Percentiles rank a stretch among this genome's conserved stretches.
Conservation (phyloP, 495 filamentous ascomycete genomes). For the Daldinia grandis region DNA sequence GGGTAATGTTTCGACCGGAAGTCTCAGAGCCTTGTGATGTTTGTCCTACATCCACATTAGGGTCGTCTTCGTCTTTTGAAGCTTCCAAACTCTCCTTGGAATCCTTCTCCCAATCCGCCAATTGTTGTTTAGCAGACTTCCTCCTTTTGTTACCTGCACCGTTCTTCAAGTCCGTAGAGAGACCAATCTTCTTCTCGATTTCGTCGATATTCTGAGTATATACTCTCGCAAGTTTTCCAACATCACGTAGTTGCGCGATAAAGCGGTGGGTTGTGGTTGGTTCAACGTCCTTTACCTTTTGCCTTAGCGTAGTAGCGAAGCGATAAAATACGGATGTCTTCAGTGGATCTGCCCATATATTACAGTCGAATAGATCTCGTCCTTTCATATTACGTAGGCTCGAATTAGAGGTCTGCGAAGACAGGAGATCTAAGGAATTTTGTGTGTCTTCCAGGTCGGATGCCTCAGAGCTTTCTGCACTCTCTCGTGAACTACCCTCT, state of each 20-base stretch:
- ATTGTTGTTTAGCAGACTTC: constrained; percentile 35
- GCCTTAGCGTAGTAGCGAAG: constrained; percentile 68
- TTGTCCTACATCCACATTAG: constrained; percentile 18
- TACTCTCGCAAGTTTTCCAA: constrained; percentile 67
- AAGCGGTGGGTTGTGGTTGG: constrained; percentile 67
- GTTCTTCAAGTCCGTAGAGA: constrained; percentile 60
- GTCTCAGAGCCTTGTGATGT: constrained; percentile 29
- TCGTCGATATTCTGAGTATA: constrained; percentile 80
- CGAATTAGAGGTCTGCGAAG: constrained; percentile 53
- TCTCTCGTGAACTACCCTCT: constrained; percentile 42
- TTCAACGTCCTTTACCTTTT: constrained; percentile 65
- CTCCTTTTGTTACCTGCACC: constrained; percentile 64
- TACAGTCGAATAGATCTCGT: constrained; percentile 70
- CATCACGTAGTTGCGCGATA: constrained; percentile 67
- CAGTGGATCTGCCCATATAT: constrained; percentile 68
- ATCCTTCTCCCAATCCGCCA: constrained; percentile 26
- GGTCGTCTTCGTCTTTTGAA: constrained; percentile 5
- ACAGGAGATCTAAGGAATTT: constrained; percentile 48
- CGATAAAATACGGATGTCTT: constrained; percentile 73
- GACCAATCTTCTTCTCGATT: constrained; percentile 70
- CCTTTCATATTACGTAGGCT: constrained; percentile 68
- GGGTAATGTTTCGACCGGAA: constrained; percentile 45
- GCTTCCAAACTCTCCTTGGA: constrained; percentile 26
- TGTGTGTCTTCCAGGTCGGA: constrained; percentile 52
- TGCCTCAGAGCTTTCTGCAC: constrained; percentile 43